Conservation (phyloP, 768 basidiomycete genomes). For the Botryobasidium botryosum region DNA sequence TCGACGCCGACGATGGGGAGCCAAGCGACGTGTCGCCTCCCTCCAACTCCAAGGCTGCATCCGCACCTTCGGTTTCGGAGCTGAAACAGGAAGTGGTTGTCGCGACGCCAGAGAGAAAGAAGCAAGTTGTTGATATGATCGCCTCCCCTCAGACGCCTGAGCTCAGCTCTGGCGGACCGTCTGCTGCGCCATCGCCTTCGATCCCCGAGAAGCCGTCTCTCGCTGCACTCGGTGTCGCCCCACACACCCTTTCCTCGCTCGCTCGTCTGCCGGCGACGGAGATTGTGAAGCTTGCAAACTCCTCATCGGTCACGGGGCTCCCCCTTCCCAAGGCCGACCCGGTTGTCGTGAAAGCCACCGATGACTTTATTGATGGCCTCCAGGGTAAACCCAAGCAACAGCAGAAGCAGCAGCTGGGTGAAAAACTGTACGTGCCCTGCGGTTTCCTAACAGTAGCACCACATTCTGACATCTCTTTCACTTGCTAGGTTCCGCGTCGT, state of each 20-base stretch:
- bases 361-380: constrained; percentile 52
- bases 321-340: constrained; percentile 57
- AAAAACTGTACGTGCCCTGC: constrained; percentile 41
- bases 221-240: no score
- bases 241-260: constrained; percentile 46
- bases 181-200: constrained; percentile 49
- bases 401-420: constrained; percentile 69
- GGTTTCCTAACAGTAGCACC: neutral
- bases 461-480: neutral
- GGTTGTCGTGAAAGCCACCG: constrained; percentile 46
- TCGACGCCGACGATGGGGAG: constrained; percentile 56
- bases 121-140: no score
- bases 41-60: neutral
- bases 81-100: neutral
- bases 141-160: constrained; percentile 71
- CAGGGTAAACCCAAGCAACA: constrained; percentile 34
- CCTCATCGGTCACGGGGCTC: constrained; percentile 28
- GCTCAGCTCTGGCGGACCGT: constrained; percentile 55
- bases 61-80: neutral
- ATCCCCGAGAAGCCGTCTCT: neutral
- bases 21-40: constrained; percentile 23
- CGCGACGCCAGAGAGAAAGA: no score
- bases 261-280: constrained; percentile 59
- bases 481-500: constrained; percentile 31
- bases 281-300: constrained; percentile 48